Percentiles rank a stretch among this genome's conserved stretches.
Conservation (phyloP, 2,329 filamentous ascomycete species). For the Amauroascus niger region DNA sequence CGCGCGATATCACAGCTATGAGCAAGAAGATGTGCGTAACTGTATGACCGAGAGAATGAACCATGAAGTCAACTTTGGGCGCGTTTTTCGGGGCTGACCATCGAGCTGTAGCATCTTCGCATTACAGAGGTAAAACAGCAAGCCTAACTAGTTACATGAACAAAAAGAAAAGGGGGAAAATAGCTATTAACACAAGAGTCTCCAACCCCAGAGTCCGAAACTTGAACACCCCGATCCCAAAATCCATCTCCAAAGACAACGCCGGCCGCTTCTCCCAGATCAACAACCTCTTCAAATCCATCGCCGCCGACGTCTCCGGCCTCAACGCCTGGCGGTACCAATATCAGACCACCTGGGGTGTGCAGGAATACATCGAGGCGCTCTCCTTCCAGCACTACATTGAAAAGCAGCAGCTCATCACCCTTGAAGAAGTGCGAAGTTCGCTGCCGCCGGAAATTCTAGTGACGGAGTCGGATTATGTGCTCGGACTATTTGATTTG, state of each 20-base stretch:
- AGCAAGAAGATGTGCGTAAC: conserved; percentile 92
- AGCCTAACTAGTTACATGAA: not conserved
- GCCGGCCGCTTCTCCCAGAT: conserved; percentile 62
- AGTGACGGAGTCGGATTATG: conserved; percentile 72
- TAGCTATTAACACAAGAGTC: not conserved
- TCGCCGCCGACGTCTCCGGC: conserved; percentile 64
- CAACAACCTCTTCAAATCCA: conserved; percentile 53
- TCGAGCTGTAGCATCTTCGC: conserved; percentile 58
- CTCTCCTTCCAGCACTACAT: conserved; percentile 84
- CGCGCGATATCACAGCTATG: conserved; percentile 80
- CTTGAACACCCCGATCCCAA: conserved; percentile 46
- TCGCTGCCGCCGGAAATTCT: conserved; percentile 44
- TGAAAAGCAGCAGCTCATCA: conserved; percentile 62
- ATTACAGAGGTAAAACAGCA: conserved; percentile 56
- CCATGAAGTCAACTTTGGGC: not conserved
- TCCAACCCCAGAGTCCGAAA: conserved; percentile 32
- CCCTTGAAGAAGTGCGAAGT: conserved; percentile 49
- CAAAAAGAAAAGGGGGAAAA: not conserved
- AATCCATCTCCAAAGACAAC: conserved; percentile 60
- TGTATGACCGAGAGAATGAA: not conserved
- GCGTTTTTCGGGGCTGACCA: conserved; percentile 17
- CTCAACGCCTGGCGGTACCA: conserved; percentile 77
- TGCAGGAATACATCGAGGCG: conserved; percentile 93
- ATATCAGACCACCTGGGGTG: conserved; percentile 62
- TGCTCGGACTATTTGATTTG: conserved; percentile 85